Evolutionary conservation across 2,329 filamentous ascomycete species (phyloP).

Genomic region (Aspergillus costaricaensis): DNA sequence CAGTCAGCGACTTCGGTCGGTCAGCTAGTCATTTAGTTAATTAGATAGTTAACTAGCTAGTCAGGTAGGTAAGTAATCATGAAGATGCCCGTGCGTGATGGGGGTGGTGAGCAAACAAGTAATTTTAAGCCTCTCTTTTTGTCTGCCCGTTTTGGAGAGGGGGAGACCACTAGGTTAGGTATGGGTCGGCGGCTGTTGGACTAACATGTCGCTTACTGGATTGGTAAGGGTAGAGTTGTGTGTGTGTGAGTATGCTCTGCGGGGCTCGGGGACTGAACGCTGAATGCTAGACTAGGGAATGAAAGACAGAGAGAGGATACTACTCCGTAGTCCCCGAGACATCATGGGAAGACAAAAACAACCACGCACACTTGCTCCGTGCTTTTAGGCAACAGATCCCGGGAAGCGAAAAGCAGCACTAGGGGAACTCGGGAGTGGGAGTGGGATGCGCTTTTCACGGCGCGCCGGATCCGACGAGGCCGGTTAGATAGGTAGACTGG

Average conservation of each 20-base stretch:
- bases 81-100: neutral
- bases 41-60: too few species aligned
- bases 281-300: neutral
- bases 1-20: too few species aligned
- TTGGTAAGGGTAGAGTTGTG: neutral
- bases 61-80: neutral
- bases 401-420: neutral
- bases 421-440: neutral
- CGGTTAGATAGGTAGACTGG: neutral
- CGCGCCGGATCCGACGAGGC: neutral
- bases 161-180: too few species aligned
- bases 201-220: neutral
- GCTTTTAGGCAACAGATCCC: neutral
- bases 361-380: neutral
- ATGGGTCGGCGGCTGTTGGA: neutral
- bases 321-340: neutral
- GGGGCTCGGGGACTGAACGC: neutral
- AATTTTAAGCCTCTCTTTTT: too few species aligned
- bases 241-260: neutral
- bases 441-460: neutral
- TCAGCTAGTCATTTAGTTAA: too few species aligned
- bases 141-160: too few species aligned
- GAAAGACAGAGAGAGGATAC: neutral
- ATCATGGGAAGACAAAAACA: neutral
- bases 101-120: neutral